Conservation (phyloP, 495 filamentous ascomycete species). For the Neurospora sp. region DNA sequence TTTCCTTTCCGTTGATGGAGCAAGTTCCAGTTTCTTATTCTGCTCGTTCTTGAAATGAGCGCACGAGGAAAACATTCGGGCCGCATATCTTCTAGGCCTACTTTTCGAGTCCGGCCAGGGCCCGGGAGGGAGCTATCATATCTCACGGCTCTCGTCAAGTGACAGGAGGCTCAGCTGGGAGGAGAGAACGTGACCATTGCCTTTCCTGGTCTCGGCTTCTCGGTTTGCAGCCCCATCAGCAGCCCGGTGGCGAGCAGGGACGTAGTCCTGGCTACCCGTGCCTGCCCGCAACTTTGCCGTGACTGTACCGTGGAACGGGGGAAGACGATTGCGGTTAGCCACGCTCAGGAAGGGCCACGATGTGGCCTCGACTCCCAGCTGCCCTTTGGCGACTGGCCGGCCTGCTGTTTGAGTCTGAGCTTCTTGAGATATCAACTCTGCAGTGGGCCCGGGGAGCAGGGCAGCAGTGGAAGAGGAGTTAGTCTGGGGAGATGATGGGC, state of each 20-base stretch:
- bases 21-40: background rate
- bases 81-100: background rate
- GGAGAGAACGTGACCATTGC: background rate
- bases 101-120: background rate
- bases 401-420: background rate
- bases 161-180: background rate
- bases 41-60: background rate
- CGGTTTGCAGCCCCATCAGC: background rate
- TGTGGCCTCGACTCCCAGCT: background rate
- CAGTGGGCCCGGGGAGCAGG: background rate
- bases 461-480: background rate
- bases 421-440: background rate
- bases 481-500: background rate
- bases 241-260: background rate
- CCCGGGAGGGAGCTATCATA: background rate
- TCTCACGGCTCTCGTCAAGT: background rate
- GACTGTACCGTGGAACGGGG: background rate
- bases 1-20: background rate
- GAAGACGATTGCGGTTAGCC: background rate
- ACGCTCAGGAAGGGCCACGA: background rate
- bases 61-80: background rate
- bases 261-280: background rate
- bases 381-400: background rate
- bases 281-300: background rate
- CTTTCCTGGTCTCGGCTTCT: background rate